phyloP scores from a whole-genome alignment of 2,329 filamentous ascomycete species.

The Clonostachys rhizophaga region DNA sequence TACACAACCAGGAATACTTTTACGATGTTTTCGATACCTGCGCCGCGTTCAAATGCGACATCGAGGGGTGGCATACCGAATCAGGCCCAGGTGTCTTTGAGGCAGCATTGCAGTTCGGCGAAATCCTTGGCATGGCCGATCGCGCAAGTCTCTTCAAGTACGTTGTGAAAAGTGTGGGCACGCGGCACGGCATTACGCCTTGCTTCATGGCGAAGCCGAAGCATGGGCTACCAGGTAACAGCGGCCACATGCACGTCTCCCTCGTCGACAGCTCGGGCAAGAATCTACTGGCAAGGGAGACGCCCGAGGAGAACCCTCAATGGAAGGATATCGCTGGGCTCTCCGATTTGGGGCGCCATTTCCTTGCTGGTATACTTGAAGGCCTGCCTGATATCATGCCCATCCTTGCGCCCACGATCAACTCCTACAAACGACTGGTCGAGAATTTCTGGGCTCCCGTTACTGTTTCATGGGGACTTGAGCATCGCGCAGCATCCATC shows the following conservation, averaged over 20 bases:
- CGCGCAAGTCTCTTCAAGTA: conserved; percentile 92
- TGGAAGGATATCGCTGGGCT: conserved; percentile 75
- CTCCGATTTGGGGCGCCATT: conserved; percentile 86
- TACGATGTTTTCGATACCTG: conserved; percentile 83
- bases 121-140: conserved; percentile 87
- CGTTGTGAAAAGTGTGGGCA: conserved; percentile 82
- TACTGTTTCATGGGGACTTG: conserved; percentile 93
- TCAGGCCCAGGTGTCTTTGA: conserved; percentile 93
- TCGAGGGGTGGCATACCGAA: conserved; percentile 96
- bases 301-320: conserved; percentile 63
- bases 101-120: conserved; percentile 86
- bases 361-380: conserved; percentile 84
- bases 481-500: conserved; percentile 90
- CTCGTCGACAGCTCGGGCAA: conserved; percentile 74
- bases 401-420: conserved; percentile 86
- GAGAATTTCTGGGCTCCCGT: conserved; percentile 99
- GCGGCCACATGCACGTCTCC: conserved; percentile 92
- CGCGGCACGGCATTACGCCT: conserved; percentile 85
- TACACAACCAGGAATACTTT: conserved; percentile 90
- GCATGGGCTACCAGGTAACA: conserved; percentile 87
- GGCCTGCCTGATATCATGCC: conserved; percentile 96
- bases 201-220: conserved; percentile 99
- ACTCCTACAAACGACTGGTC: conserved; percentile 96
- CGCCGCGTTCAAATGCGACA: conserved; percentile 69
- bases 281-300: conserved; percentile 77